These are phyloP conservation scores for Lentinula sp. DNA, from an alignment of 768 basidiomycete species.

Conservation along the genomic window DNA sequence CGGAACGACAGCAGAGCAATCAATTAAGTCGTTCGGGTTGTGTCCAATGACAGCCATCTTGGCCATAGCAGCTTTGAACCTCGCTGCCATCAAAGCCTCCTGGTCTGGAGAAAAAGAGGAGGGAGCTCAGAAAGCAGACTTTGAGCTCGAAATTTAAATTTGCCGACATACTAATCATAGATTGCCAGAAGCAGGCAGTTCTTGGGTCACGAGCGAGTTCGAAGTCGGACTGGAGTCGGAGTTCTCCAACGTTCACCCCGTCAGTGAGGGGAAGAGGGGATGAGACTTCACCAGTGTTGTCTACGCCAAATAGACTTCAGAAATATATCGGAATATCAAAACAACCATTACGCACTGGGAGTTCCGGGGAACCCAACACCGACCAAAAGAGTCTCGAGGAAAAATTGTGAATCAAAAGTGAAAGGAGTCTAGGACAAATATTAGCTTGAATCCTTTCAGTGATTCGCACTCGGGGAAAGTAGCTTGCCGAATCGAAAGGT, in stretches of 20 bases:
- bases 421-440: conserved; percentile 16
- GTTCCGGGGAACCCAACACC: conserved; percentile 22
- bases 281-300: conserved; percentile 16
- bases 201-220: conserved; percentile 18
- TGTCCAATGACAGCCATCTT: conserved; percentile 16
- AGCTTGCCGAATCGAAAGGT: conserved; percentile 10
- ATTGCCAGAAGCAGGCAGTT: conserved; percentile 37
- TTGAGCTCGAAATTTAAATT: background rate
- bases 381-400: conserved; percentile 18
- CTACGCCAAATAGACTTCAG: background rate
- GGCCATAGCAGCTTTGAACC: conserved; percentile 13
- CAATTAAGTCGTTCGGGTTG: conserved; percentile 7
- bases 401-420: conserved; percentile 25
- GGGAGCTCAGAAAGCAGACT: background rate
- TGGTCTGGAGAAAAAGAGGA: background rate
- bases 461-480: background rate
- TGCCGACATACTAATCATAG: conserved; percentile 20
- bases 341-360: background rate
- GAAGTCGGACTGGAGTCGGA: conserved; percentile 24
- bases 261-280: conserved; percentile 12
- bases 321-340: background rate
- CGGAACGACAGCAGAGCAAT: conserved; percentile 16
- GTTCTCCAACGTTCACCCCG: conserved; percentile 15
- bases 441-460: background rate
- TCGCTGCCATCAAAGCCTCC: conserved; percentile 5